Base-by-base conservation (phyloP, 352 stramenopile species). In the Globisporangium orthogonon region DNA sequence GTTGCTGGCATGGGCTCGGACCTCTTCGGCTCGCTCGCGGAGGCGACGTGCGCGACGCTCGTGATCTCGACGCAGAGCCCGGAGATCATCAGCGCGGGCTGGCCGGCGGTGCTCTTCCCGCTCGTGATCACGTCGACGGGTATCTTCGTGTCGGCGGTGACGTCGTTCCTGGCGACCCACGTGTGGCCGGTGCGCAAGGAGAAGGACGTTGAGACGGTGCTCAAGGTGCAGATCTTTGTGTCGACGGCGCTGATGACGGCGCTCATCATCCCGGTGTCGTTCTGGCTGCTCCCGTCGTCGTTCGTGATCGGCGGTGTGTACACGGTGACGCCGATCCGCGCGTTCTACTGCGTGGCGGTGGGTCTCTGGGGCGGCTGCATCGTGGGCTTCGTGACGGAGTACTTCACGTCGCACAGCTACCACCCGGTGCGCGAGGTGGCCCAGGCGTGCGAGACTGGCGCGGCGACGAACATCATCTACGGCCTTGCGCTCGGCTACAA, bases 391-490 rank as follows among this genome's bases (percentile, higher is more conserved):
- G 83, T 99, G 67, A 99, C 97, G 41, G 97, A 99, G 79, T 99
- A 99, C 83, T 99, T 98, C 80, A 99, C 97, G 31, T 99, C 95
- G 52, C 91, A 99, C 76, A 98, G 89, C 60, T 98, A 98, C 80
- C 65, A 74, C 39, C 96, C 96, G n/a, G 96, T 97, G 56, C 88
- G 91, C 72, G 94, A 99, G 68, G 91, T 99, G 51, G 94, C 96
- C 35, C 79, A 98, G 67, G 91, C 91, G 60, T 99, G 96, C 69
- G 97, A 99, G 79, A 99, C 97, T 70, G 97, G 97, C 67, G 91
- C 96, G 52, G 97, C 97, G 49, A 99, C 97, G 57, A 99, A 99
- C 83, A 99, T 99, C 83, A 99, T 99, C 72, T 99, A 98, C 73
- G 97, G 97, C 73, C 96, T 99, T 76, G 96, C 96, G 48, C 89